phyloP scores from a whole-genome alignment of 75 land plant genomes.

The Ceratopteris richardii region DNA sequence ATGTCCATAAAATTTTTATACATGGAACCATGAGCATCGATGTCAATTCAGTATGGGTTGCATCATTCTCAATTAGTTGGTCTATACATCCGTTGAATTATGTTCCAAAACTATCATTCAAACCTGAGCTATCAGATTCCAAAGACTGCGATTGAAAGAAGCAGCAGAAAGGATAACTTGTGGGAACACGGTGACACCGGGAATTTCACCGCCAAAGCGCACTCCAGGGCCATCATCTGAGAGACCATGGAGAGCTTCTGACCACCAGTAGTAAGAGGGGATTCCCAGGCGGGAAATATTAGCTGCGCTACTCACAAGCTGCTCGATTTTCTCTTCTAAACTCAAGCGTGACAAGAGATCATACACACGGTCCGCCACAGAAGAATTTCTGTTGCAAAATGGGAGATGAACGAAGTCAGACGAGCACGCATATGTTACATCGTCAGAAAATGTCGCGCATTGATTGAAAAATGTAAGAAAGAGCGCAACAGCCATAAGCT shows the following conservation, averaged over 20 bases:
- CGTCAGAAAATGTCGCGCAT: too few species aligned
- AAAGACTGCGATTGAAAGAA: conserved; percentile 60
- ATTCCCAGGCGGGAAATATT: conserved; percentile 65
- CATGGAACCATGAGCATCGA: too few species aligned
- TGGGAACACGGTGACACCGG: conserved; percentile 77
- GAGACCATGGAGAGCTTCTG: conserved; percentile 84
- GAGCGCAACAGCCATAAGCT: too few species aligned
- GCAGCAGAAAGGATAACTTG: conserved; percentile 88
- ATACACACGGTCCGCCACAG: conserved; percentile 33
- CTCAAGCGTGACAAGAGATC: conserved; percentile 67
- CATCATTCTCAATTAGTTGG: too few species aligned
- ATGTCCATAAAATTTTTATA: too few species aligned
- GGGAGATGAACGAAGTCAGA: too few species aligned
- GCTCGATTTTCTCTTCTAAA: conserved; percentile 64
- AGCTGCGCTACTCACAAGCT: conserved; percentile 56
- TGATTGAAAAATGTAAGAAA: too few species aligned
- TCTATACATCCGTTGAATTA: too few species aligned
- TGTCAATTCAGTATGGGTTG: too few species aligned
- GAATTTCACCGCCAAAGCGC: conserved; percentile 25
- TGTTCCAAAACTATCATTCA: too few species aligned
- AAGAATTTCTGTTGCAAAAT: conserved; percentile 49
- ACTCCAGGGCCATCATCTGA: conserved; percentile 42
- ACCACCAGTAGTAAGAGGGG: conserved; percentile 88
- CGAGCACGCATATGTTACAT: too few species aligned
- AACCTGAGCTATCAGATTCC: conserved; percentile 78